phyloP scores from a whole-genome alignment of 148 eudicot genomes.

The Chenopodium formosanum region DNA sequence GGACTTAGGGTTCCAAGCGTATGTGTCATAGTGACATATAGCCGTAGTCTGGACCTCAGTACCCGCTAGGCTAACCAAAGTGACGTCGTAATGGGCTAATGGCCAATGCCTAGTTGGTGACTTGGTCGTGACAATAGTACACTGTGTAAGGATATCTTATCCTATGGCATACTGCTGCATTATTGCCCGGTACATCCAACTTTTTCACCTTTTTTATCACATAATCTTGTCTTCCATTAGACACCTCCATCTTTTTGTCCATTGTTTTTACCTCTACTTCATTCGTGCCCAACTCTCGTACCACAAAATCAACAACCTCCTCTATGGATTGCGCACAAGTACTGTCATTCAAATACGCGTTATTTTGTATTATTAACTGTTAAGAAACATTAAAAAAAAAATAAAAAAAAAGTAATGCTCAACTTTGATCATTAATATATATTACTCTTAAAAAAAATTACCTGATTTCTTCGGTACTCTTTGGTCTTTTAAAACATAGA shows the following conservation, averaged over 20 bases:
- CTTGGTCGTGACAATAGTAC: not conserved
- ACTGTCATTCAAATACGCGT: not conserved
- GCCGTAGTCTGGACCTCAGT: not conserved
- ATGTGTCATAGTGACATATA: constrained; percentile 5
- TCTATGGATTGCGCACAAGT: constrained; percentile 17
- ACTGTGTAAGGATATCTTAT: constrained; percentile 6
- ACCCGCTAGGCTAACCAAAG: not conserved
- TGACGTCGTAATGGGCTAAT: not conserved
- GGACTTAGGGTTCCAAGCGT: not conserved
- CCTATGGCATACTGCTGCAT: constrained; percentile 7
- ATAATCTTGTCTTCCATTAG: not conserved
- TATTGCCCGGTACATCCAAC: not conserved
- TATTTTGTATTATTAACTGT: not conserved
- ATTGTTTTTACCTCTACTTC: not conserved
- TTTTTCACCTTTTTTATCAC: not conserved
- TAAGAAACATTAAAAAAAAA: not conserved
- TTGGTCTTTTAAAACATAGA: not conserved
- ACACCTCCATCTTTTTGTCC: not conserved
- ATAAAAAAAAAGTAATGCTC: not conserved
- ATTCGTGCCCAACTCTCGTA: constrained; percentile 6
- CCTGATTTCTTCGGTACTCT: not conserved
- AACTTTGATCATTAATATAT: not conserved
- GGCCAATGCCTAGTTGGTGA: constrained; percentile 7
- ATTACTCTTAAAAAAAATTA: not conserved
- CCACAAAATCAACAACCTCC: not conserved